Base-by-base conservation (phyloP, 352 stramenopile species). In the Phytophthora ohioensis region DNA sequence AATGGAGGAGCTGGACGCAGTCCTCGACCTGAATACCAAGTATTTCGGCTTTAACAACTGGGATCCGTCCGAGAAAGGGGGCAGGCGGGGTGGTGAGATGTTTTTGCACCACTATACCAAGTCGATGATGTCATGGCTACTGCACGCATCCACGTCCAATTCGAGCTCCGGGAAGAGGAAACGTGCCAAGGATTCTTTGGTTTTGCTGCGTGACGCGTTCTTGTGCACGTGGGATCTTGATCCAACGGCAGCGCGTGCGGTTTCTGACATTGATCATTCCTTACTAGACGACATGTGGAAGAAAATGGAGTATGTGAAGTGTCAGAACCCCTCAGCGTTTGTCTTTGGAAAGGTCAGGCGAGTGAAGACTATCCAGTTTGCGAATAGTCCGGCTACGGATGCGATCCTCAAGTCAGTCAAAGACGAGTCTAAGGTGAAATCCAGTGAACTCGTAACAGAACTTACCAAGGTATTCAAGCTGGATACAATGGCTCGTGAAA, bases 51-150 rank as follows among this genome's bases (percentile, higher is more conserved):
- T 89, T 21, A 92, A 94, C 55, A 82, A 89, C 41, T 92, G 85
- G 84, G 76, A 91, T 59, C 68, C 83, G 15, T 80, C 82, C 0
- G 87, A 94, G 32, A 94, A 92, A 59, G 82, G 85, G 42, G 81
- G 84, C 21, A 75, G 86, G 57, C 75, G 81, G 31, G 84, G 76
- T 56, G 87, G 84, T 57, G 88, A 96, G 61, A 85, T 93, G 63
- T 96, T 96, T 62, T 48, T 96, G 58, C 83, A 94, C 56, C 85
- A 94, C 43, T 96, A 96, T 57, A 78, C 92, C 17, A 93, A 93
- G 66, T 84, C 78, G 4, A 84, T 94, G 58, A 91, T 95, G 79
- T 75, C 84, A 15, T 87, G 77, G 72, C 67, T 95, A 32, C 58
- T 95, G 7, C 80, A 91, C 42, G 80, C 84, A 57, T 88, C 80